These are phyloP conservation scores for Daucus carota DNA, from an alignment of 129 eudicot species.

Conservation along the genomic window DNA sequence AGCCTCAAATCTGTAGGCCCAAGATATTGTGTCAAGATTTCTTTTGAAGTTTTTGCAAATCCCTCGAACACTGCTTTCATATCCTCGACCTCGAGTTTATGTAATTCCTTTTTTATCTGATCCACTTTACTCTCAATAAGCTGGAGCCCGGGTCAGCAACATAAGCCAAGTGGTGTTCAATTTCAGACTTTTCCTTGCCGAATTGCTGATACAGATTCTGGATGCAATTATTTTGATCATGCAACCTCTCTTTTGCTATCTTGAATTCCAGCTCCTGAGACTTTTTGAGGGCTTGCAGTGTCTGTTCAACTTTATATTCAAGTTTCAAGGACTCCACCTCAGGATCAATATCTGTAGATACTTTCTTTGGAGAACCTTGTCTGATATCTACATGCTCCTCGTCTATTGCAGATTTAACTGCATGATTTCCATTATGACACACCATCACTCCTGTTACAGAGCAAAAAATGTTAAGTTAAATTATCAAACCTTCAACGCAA, in stretches of 20 bases:
- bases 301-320: conserved; percentile 48
- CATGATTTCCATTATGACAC: conserved; percentile 19
- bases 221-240: conserved; percentile 49
- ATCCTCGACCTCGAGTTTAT: conserved; percentile 39
- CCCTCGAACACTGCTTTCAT: conserved; percentile 67
- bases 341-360: conserved; percentile 31
- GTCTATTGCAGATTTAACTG: conserved; percentile 14
- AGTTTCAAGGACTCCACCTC: conserved; percentile 43
- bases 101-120: conserved; percentile 45
- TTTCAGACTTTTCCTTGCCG: conserved; percentile 38
- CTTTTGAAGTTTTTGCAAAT: conserved; percentile 61
- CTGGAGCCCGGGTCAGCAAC: conserved; percentile 28
- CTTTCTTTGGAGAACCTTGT: conserved; percentile 17
- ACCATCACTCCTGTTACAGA: conserved; percentile 26
- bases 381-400: conserved; percentile 18
- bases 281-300: conserved; percentile 39
- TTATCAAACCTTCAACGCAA: neutral
- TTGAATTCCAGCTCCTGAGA: conserved; percentile 55
- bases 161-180: conserved; percentile 31
- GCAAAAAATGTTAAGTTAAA: neutral
- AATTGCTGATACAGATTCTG: conserved; percentile 47
- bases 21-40: conserved; percentile 56
- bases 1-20: too few relatives aligned
- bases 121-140: conserved; percentile 35
- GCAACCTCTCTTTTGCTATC: conserved; percentile 44